A percentile compares a stretch with the other conserved stretches of the same genome.
Evolutionary conservation across 2,329 filamentous ascomycete species (phyloP).

Genomic region (Epichloe gansuensis): DNA sequence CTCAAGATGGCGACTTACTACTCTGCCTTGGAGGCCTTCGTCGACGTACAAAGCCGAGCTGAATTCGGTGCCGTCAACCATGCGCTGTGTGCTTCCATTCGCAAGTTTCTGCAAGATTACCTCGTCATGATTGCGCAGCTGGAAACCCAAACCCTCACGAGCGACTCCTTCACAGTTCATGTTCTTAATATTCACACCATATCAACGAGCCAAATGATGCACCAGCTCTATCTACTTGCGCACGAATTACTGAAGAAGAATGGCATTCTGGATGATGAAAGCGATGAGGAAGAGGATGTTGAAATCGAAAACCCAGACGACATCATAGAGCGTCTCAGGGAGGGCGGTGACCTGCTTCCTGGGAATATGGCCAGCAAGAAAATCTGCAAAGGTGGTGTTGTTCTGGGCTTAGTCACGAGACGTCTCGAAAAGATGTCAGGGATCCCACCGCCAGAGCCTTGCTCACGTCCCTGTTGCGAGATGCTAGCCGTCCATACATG

Average conservation of each 20-base stretch:
- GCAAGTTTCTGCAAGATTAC: slow-evolving; percentile 86
- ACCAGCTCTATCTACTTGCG: slow-evolving; percentile 77
- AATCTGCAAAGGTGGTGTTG: slow-evolving; percentile 91
- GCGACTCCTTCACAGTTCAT: slow-evolving; percentile 80
- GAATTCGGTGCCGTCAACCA: slow-evolving; percentile 94
- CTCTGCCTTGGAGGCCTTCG: slow-evolving; percentile 78
- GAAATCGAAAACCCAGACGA: slow-evolving; percentile 78
- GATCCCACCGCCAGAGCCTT: slow-evolving; percentile 79
- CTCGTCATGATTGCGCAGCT: slow-evolving; percentile 84
- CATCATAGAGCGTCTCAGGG: slow-evolving; percentile 76
- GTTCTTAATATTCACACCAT: slow-evolving; percentile 86
- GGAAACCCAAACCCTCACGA: slow-evolving; percentile 85
- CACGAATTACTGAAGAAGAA: slow-evolving; percentile 84
- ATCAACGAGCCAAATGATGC: slow-evolving; percentile 81
- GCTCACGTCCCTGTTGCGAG: slow-evolving; percentile 69
- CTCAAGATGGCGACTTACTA: slow-evolving; percentile 92
- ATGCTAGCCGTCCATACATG: slow-evolving; percentile 93
- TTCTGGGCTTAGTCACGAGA: slow-evolving; percentile 77
- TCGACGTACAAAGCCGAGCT: slow-evolving; percentile 85
- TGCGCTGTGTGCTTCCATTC: slow-evolving; percentile 86
- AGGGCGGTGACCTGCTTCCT: slow-evolving; percentile 70
- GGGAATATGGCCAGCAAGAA: slow-evolving; percentile 77
- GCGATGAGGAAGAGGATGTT: slow-evolving; percentile 56
- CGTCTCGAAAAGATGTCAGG: slow-evolving; percentile 83
- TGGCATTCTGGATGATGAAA: slow-evolving; percentile 70